A percentile compares a stretch with the other conserved stretches of the same genome.
phyloP scores from a whole-genome alignment of 768 basidiomycete genomes.

The Fistulinella prunicolor region DNA sequence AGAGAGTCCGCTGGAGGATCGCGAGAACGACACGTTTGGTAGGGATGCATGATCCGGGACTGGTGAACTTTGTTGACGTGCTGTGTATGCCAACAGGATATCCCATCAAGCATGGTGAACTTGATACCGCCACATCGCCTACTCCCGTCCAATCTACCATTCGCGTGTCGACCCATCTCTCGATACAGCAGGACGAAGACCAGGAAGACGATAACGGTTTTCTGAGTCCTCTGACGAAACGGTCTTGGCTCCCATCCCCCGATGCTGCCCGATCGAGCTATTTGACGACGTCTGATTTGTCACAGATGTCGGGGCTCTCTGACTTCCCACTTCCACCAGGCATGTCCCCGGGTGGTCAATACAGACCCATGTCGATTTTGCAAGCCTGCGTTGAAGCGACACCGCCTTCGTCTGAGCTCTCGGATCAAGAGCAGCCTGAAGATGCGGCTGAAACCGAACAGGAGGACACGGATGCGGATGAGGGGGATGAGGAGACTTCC shows the following conservation, averaged over 20 bases:
- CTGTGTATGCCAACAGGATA: constrained; percentile 20
- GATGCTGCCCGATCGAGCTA: constrained; percentile 50
- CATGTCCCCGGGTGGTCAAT: constrained; percentile 25
- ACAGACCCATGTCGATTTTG: constrained; percentile 35
- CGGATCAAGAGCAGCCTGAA: neutral
- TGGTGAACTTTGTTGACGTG: neutral
- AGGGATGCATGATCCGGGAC: neutral
- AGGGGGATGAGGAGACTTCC: constrained; percentile 2
- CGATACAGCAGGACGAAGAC: constrained; percentile 11
- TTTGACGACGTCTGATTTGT: constrained; percentile 56
- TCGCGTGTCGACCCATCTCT: constrained; percentile 23
- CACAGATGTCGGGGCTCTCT: constrained; percentile 67
- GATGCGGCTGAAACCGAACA: neutral
- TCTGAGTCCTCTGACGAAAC: constrained; percentile 16
- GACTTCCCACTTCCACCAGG: constrained; percentile 68
- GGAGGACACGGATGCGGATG: neutral
- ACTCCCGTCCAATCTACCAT: constrained; percentile 8
- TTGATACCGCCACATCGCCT: constrained; percentile 15
- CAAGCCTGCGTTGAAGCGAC: constrained; percentile 41
- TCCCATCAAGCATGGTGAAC: constrained; percentile 21
- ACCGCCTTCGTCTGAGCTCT: constrained; percentile 1
- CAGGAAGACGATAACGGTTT: constrained; percentile 6
- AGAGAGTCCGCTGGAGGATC: constrained; percentile 7
- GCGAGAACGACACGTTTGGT: constrained; percentile 34
- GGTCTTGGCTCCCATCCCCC: constrained; percentile 27